Evolutionary conservation across 2,329 filamentous ascomycete genomes (phyloP).

Genomic region (Ilyonectria destructans): DNA sequence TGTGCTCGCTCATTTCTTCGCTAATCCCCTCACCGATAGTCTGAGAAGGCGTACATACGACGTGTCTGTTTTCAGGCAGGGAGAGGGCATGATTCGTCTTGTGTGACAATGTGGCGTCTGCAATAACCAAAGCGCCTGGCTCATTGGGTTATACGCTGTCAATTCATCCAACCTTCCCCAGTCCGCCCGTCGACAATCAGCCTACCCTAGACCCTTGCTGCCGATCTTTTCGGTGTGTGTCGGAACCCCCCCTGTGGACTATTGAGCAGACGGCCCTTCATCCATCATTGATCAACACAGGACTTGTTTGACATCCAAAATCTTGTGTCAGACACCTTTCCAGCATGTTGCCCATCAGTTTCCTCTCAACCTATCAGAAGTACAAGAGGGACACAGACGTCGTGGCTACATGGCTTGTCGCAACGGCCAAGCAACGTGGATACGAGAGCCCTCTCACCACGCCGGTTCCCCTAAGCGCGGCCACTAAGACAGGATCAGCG

Average conservation of each 20-base stretch:
- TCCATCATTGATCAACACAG: not conserved
- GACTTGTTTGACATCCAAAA: not conserved
- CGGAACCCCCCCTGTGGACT: not conserved
- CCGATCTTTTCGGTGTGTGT: too few relatives aligned
- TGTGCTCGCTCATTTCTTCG: too few relatives aligned
- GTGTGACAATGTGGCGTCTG: too few relatives aligned
- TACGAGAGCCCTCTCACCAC: not conserved
- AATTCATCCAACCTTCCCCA: too few relatives aligned
- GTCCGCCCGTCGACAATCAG: too few relatives aligned
- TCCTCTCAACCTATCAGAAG: conserved; percentile 10
- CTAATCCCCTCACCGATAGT: too few relatives aligned
- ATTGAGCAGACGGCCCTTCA: not conserved
- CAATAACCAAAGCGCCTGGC: too few relatives aligned
- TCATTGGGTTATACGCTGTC: too few relatives aligned
- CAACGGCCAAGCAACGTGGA: conserved; percentile 11
- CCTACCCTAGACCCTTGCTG: too few relatives aligned
- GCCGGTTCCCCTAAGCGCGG: not conserved
- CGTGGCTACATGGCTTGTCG: conserved; percentile 8
- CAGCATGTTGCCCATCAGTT: not conserved
- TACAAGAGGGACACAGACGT: conserved; percentile 16
- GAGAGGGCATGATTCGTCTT: too few relatives aligned
- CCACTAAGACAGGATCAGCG: not conserved
- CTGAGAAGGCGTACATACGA: too few relatives aligned
- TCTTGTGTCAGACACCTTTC: not conserved
- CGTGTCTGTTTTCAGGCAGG: too few relatives aligned